These are phyloP conservation scores for Phytophthora meadii DNA, from an alignment of 352 stramenopile species.

Conservation along the genomic window DNA sequence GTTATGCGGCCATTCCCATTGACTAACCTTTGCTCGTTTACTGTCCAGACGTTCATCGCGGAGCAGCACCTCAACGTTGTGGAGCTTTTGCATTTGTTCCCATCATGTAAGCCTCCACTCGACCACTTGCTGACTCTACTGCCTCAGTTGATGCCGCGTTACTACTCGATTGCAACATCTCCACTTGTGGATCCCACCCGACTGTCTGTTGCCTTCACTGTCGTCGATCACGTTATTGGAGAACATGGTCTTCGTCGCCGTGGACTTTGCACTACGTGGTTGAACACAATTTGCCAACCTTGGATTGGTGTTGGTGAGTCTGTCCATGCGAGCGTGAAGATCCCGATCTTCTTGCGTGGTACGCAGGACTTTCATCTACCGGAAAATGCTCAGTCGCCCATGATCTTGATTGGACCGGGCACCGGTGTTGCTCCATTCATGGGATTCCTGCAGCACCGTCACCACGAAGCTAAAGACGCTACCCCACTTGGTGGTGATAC, in stretches of 20 bases:
- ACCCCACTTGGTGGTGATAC: conserved; percentile 39
- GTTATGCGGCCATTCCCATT: not conserved
- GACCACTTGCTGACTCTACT: conserved; percentile 89
- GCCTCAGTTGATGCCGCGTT: conserved; percentile 91
- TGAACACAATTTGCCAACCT: conserved; percentile 55
- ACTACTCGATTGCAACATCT: conserved; percentile 96
- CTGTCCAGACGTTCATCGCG: conserved; percentile 78
- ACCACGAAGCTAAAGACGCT: conserved; percentile 40
- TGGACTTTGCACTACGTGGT: conserved; percentile 75
- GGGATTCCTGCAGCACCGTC: conserved; percentile 94
- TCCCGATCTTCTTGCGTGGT: conserved; percentile 92
- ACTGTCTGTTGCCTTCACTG: conserved; percentile 91
- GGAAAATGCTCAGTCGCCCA: conserved; percentile 71
- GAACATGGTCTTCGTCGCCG: conserved; percentile 43
- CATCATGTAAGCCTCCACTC: conserved; percentile 91
- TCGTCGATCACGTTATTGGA: conserved; percentile 88
- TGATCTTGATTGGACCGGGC: conserved; percentile 96
- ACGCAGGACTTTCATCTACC: conserved; percentile 93
- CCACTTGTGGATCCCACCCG: conserved; percentile 73
- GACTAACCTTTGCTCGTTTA: conserved; percentile 2
- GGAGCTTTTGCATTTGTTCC: conserved; percentile 93
- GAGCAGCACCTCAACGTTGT: conserved; percentile 90
- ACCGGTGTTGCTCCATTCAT: conserved; percentile 97
- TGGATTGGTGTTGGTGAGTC: conserved; percentile 28
- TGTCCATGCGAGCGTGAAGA: conserved; percentile 22